Base-by-base conservation (phyloP, 805 yeast species). In the baker's yeast (Saccharomyces cerevisiae) region DNA sequence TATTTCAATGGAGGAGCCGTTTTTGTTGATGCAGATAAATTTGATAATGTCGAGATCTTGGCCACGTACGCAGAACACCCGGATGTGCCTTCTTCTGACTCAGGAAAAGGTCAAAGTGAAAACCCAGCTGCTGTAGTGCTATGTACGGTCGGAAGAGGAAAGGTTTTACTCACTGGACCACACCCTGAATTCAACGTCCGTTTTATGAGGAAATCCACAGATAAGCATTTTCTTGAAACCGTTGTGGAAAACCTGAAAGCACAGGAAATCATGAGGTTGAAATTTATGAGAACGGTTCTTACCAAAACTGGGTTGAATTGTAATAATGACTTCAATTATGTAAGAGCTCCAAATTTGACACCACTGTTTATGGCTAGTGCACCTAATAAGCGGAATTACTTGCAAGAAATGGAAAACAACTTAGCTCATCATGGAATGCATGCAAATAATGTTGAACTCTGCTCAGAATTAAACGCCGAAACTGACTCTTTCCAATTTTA, bases 1-100 rank as follows among this genome's bases (percentile, higher is more conserved):
- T 92, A 89, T 67, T 87, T 82, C 68, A 91, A 94, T 61, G 99
- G 99, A 5, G 99, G 99, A 30, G 85, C 88, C 2, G 77, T 86
- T 11, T 92, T 94, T 71, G 83, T 85, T 11, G 85, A 88, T 66
- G 91, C 96, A 0, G 79, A 80, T 2, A 73, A 75, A 50, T 79
- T 73, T 61, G 69, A 73, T 4, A 77, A 80, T 49, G 89, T 87
- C 2, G 85, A 87, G 58, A 79, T 92, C 0, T 69, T 94, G 48
- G 96, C 97, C 0, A 69, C 77, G 3, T 94, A 87, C 64, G 64
- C 64, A 0, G 88, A 80, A 0, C 70, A 72, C 0, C 62, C 83
- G 0, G 86, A 84, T 49, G 84, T 87, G 8, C 72, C 71, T 2
- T 70, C 69, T 4, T 64, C 67, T 3, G 62, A 61, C 41, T 21